Evolutionary conservation across 495 filamentous ascomycete species (phyloP).

Genomic region (Neurospora terricola): DNA sequence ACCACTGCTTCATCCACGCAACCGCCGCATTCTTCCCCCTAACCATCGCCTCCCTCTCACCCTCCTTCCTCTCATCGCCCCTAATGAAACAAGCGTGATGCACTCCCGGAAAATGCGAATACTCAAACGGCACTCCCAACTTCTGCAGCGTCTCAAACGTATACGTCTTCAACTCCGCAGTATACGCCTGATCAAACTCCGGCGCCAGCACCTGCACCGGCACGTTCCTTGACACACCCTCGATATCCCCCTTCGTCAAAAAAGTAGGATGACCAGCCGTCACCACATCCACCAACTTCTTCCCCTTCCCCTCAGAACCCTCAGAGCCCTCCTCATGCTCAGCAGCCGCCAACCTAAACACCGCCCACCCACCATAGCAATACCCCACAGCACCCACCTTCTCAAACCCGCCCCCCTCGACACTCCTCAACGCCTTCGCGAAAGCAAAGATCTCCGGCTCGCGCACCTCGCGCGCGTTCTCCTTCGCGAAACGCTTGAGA

Average conservation of each 20-base stretch:
- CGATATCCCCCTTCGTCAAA: constrained; percentile 40
- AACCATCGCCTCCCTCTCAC: constrained; percentile 36
- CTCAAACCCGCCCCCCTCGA: constrained; percentile 15
- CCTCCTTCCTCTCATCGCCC: constrained; percentile 31
- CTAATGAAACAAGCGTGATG: constrained; percentile 40
- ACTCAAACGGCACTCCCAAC: constrained; percentile 41
- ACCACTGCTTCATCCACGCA: constrained; percentile 31
- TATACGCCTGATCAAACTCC: constrained; percentile 39
- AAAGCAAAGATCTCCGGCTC: constrained; percentile 44
- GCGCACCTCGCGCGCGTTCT: constrained; percentile 36
- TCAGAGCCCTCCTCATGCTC: constrained; percentile 20
- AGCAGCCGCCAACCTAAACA: constrained; percentile 32
- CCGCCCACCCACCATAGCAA: constrained; percentile 53
- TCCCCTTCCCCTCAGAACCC: constrained; percentile 14
- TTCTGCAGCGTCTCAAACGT: constrained; percentile 32
- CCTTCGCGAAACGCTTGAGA: constrained; percentile 22
- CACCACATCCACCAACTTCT: constrained; percentile 45
- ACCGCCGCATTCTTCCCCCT: constrained; percentile 37
- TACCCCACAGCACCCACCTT: constrained; percentile 47
- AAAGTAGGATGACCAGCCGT: constrained; percentile 44
- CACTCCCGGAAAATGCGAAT: constrained; percentile 46
- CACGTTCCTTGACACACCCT: constrained; percentile 29
- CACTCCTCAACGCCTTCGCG: constrained; percentile 32
- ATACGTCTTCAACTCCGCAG: constrained; percentile 42
- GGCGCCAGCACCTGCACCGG: constrained; percentile 51